Base-by-base conservation (phyloP, 257 asterid species). In the Galeopsis tetrahit region DNA sequence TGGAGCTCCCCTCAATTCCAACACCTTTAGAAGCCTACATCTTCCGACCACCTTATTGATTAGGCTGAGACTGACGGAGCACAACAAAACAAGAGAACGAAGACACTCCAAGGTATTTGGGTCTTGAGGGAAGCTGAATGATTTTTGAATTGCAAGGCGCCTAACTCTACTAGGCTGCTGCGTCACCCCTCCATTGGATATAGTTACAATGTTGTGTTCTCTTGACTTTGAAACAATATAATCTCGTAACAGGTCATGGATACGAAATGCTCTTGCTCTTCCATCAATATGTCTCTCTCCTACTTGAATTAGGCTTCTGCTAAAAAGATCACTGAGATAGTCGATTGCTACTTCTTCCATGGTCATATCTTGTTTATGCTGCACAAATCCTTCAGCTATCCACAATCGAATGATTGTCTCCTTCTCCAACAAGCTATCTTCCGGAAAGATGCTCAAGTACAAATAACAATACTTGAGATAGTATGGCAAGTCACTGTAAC, bases 371-470 rank as follows among this genome's bases (percentile, higher is more conserved):
- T 44, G 46, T 69, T 40, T 55, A 17, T 14, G 60, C 39, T 64
- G 70, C 49, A 79, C 76, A 64, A 82, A 73, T 48, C 84, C 82
- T 70, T 82, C 84, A 0, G 82, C 76, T 28, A 61, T 39, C 84
- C 86, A 82, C 6, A 76, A 6, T 3, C 71, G 63, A n/a, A 62
- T 39, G 6, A 79, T n/a, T 2, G 6, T 72, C 21, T n/a, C 40
- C 28, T 42, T 46, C 9, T 51, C 69, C 1, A 77, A 15, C n/a
- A 4, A 2, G 21, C 28, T 38, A 70, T 66, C 79, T 35, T 79
- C 82, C 0, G 82, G 80, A 68, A 49, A 72, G 66, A 31, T 62
- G 61, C 65, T 68, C 51, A 66, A 32, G 59, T 66, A 46, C 59
- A 46, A 44, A 46, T 21, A 66, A 8, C 59, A 66, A 46, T 66